Evolutionary conservation across 2,329 filamentous ascomycete species (phyloP), one percentile per base, ranked within the genome.

Genomic region (Hypoxylon rubiginosum): DNA sequence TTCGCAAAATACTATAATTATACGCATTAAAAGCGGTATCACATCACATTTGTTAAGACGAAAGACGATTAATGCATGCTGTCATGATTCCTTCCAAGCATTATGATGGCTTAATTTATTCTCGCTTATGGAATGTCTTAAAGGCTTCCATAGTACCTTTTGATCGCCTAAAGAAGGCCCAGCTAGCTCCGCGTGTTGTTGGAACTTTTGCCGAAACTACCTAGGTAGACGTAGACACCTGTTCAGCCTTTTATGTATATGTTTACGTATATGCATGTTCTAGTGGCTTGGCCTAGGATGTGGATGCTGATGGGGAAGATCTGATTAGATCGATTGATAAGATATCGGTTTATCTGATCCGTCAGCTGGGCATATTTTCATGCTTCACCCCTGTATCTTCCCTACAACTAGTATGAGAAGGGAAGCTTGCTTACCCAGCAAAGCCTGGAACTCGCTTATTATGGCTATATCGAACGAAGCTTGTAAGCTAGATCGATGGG

Each of bases 301-400:
- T 39, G 56, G 32, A 2, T 59, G 19, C 17, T 19, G 32, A 21
- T 15, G 21, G 36, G 4, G 13, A 59, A 15, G 36, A 62, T 30
- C 41, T 64, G 67, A 68, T 70, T 69, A 74, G 74, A 77, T 77
- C 73, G 75, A 76, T 77, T 74, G 75, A 76, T 76, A 76, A 77
- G 74, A 77, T 76, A 72, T 73, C 66, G 5, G 32, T 30, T 71
- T 68, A 71, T 70, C 66, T 68, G 69, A 72, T 71, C 62, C 51
- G 58, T 53, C 59, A 21, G 39, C 17, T 21, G 39, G 17, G 10
- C 39, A 26, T 21, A 24, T 36, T 59, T 43, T 24, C 54, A 43
- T 58, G 28, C 15, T n/a, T 52, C 21, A 28, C 46, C 36, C 36
- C 28, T 45, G 26, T 19, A 17, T 43, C 15, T 49, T 48, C 17